phyloP scores from a whole-genome alignment of 352 stramenopile species.

The Phytopythium delawarense region DNA sequence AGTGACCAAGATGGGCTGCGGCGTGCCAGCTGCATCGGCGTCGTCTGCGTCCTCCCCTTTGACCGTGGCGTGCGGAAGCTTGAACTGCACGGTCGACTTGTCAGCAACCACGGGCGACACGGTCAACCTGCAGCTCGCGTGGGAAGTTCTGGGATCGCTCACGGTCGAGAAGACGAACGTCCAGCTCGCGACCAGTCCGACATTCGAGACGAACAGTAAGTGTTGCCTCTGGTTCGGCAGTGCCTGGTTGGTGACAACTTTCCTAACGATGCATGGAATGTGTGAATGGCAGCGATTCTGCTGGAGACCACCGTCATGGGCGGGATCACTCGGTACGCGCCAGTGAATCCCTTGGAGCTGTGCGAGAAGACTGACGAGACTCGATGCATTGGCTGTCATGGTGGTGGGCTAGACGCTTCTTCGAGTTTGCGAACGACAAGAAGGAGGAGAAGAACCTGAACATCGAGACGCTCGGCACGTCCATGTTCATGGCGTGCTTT shows the following conservation, averaged over 20 bases:
- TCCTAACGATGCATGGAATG: neutral
- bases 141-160: slow-evolving; percentile 77
- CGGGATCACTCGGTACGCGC: slow-evolving; percentile 40
- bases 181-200: slow-evolving; percentile 46
- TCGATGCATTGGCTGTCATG: neutral
- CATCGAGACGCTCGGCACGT: slow-evolving; percentile 54
- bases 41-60: neutral
- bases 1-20: slow-evolving; percentile 53
- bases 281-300: slow-evolving; percentile 28
- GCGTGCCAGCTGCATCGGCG: slow-evolving; percentile 4
- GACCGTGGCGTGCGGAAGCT: slow-evolving; percentile 41
- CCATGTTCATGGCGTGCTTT: slow-evolving; percentile 62
- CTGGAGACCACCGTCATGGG: slow-evolving; percentile 36
- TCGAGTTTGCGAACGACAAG: slow-evolving; percentile 41
- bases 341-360: neutral
- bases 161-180: slow-evolving; percentile 70
- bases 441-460: slow-evolving; percentile 27
- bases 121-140: slow-evolving; percentile 62
- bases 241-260: neutral
- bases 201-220: slow-evolving; percentile 36
- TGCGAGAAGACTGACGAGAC: neutral
- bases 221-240: neutral
- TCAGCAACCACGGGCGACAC: slow-evolving; percentile 12
- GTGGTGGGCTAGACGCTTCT: slow-evolving; percentile 36
- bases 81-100: slow-evolving; percentile 8